Conservation (phyloP, 2,329 filamentous ascomycete species). For the Aureobasidium mangrovei region DNA sequence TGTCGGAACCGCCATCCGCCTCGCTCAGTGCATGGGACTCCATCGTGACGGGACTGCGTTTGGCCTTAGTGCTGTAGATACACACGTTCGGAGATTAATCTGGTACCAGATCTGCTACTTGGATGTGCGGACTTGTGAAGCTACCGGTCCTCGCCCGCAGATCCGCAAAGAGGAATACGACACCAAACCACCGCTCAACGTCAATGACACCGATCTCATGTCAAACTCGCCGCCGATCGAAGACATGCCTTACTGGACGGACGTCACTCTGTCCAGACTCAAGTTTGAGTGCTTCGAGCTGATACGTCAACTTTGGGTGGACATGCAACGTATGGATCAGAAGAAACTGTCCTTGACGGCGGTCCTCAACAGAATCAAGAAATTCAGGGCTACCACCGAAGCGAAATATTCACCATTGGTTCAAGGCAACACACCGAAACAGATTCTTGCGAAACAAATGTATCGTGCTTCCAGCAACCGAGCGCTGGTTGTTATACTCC, state of each 20-base stretch:
- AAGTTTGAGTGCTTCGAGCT: conserved; percentile 67
- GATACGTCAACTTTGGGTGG: conserved; percentile 61
- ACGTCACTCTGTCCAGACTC: conserved; percentile 58
- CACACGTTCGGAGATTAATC: conserved; percentile 60
- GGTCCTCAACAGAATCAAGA: conserved; percentile 59
- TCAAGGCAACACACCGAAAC: conserved; percentile 50
- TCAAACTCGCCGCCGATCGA: conserved; percentile 34
- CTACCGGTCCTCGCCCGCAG: conserved; percentile 60
- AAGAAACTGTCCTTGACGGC: conserved; percentile 54
- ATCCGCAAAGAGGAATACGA: conserved; percentile 70
- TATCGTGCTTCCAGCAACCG: conserved; percentile 56
- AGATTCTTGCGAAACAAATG: conserved; percentile 54
- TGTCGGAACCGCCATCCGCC: conserved; percentile 60
- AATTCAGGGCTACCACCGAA: conserved; percentile 55
- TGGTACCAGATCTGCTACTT: conserved; percentile 75
- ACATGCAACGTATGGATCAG: conserved; percentile 55
- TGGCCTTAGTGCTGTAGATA: conserved; percentile 57
- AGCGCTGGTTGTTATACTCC: conserved; percentile 58
- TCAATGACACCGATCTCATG: conserved; percentile 56
- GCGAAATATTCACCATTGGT: conserved; percentile 58
- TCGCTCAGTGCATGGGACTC: conserved; percentile 70
- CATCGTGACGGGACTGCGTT: conserved; percentile 63
- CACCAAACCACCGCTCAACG: conserved; percentile 62
- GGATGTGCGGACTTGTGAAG: conserved; percentile 65
- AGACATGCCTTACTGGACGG: conserved; percentile 52